A percentile compares a stretch with the other conserved stretches of the same genome.
These are phyloP conservation scores for Aspergillus candidus DNA, from an alignment of 2,329 filamentous ascomycete species.

Conservation along the genomic window DNA sequence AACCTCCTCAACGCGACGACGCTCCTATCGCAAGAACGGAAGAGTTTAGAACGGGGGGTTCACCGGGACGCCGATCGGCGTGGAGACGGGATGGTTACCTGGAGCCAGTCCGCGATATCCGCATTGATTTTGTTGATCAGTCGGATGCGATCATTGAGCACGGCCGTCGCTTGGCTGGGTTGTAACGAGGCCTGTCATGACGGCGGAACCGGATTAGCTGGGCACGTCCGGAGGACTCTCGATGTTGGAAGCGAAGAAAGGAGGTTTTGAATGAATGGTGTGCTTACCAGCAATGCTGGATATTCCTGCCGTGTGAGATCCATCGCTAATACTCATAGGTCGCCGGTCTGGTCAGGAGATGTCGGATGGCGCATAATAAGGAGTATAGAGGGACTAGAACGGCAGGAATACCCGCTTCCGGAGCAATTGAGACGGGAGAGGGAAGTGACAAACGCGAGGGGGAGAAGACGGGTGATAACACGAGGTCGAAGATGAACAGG, in stretches of 20 bases:
- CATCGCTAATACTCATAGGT: constrained; percentile 45
- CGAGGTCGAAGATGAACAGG: neutral
- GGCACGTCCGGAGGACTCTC: constrained; percentile 50
- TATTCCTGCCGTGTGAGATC: constrained; percentile 83
- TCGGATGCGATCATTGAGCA: constrained; percentile 80
- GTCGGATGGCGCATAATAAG: constrained; percentile 30
- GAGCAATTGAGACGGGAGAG: constrained; percentile 7
- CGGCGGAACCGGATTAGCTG: constrained; percentile 46
- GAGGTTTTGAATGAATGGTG: neutral
- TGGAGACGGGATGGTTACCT: constrained; percentile 53
- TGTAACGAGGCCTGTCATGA: constrained; percentile 64
- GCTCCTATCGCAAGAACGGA: constrained; percentile 58
- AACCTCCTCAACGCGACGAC: constrained; percentile 81
- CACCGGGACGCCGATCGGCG: constrained; percentile 4
- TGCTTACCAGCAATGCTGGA: constrained; percentile 82
- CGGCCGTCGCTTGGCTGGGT: constrained; percentile 71
- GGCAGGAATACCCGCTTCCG: constrained; percentile 21
- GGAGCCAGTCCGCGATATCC: constrained; percentile 94
- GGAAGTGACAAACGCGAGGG: constrained; percentile 10
- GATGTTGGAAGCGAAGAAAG: neutral
- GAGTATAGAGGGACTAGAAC: constrained; percentile 12
- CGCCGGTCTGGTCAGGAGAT: constrained; percentile 13
- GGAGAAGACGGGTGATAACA: neutral
- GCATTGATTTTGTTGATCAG: constrained; percentile 78
- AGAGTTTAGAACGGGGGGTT: constrained; percentile 4